Evolutionary conservation across 2,329 filamentous ascomycete species (phyloP).

Genomic region (Sclerotinia trifoliorum): DNA sequence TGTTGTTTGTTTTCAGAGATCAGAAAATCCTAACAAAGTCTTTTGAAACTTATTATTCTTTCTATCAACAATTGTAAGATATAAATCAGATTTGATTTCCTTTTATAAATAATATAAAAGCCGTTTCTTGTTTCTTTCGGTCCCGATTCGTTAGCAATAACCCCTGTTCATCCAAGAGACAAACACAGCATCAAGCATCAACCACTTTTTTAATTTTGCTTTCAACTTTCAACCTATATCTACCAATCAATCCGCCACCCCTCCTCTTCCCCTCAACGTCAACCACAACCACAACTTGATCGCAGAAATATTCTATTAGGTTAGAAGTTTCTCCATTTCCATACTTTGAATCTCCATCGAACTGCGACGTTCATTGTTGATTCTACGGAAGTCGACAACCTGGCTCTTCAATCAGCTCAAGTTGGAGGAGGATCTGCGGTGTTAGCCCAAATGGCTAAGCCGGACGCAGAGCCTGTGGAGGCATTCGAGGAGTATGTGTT

Average conservation of each 20-base stretch:
- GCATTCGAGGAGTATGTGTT: constrained; percentile 61
- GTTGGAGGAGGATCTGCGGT: constrained; percentile 64
- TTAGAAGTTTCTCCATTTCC: not conserved
- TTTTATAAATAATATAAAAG: not conserved
- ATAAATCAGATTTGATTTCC: too few relatives aligned
- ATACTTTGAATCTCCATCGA: not conserved
- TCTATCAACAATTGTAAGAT: not conserved
- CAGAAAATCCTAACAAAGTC: not conserved
- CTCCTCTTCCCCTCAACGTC: not conserved
- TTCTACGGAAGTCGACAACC: constrained; percentile 48
- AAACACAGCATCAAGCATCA: constrained; percentile 1
- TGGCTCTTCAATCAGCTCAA: constrained; percentile 59
- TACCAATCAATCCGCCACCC: constrained; percentile 11
- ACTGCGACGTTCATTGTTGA: constrained; percentile 12
- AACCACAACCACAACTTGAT: not conserved
- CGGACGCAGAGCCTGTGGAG: constrained; percentile 60
- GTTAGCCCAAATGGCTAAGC: constrained; percentile 70
- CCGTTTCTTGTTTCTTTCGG: not conserved
- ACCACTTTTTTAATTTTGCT: constrained; percentile 18
- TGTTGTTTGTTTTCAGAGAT: not conserved
- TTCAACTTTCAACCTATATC: constrained; percentile 7
- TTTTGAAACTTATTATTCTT: not conserved
- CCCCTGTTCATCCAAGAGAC: constrained; percentile 8
- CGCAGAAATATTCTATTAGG: constrained; percentile 1
- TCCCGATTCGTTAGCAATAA: not conserved